Evolutionary conservation across 148 eudicot species (phyloP), one percentile per base, ranked within the genome.

Genomic region (Arbutus unedo): DNA sequence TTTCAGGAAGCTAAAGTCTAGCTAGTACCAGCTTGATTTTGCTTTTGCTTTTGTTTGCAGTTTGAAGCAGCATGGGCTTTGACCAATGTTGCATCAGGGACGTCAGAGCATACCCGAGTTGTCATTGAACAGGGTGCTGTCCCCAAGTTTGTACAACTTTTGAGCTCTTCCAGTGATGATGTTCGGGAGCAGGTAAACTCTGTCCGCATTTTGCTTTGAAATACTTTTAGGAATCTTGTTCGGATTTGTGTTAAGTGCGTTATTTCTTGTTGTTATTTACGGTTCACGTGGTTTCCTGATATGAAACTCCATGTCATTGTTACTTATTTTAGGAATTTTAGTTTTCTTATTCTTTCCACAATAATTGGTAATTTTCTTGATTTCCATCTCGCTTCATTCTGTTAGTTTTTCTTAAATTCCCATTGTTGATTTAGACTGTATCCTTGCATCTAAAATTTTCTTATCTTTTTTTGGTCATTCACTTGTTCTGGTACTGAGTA

Each of bases 21-120:
- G 8, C 11, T 51, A 1, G 8, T 51, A 51, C 54, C 54, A 49
- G 49, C 59, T 57, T 67, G 59, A 77, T 82, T 74, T 70, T 31
- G 77, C 23, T 82, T 74, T 70, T 31, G 77, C 23, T 62, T 59
- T 64, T 80, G 7, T 81, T 59, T 77, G 53, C 83, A 95, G 98
- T 95, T 93, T 87, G 98, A 95, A 90, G 98, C 98, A 82, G 98
- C 98, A 51, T 95, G 98, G 98, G 98, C 97, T 79, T 85, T 95
- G 86, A 95, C 97, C 72, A 95, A 95, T 91, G 93, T 95, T 84
- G 97, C 97, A 85, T 95, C 97, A 80, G 98, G 98, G 84, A 95
- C 98, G 77, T 93, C 98, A 18, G 98, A 95, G 84, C 95, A 95
- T 87, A 95, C 98, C 50, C 87, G 91, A 86, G 92, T 90, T 78